A percentile compares a stretch with the other conserved stretches of the same genome.
These are phyloP conservation scores for Polygonum maritimum DNA, from an alignment of 148 eudicot genomes.

Conservation along the genomic window DNA sequence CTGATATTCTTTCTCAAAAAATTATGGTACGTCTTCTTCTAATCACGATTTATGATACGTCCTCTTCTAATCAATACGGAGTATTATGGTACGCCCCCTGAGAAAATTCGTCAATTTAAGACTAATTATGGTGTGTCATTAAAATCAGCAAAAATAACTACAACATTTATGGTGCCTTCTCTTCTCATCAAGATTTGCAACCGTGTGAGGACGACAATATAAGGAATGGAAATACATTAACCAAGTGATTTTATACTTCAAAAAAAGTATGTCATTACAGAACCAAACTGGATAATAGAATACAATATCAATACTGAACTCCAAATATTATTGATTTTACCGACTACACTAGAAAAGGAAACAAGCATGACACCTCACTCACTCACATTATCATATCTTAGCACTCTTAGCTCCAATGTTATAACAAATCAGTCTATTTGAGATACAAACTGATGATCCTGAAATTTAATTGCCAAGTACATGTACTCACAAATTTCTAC, in stretches of 20 bases:
- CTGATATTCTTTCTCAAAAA: neutral
- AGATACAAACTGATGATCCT: neutral
- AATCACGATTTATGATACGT: too few species aligned
- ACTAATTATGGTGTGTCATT: too few species aligned
- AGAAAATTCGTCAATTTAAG: too few species aligned
- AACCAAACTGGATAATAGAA: neutral
- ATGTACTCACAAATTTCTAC: neutral
- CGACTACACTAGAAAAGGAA: neutral
- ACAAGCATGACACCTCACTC: neutral
- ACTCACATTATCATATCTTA: neutral
- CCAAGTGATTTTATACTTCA: neutral
- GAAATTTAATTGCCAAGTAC: neutral
- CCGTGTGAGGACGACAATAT: too few species aligned
- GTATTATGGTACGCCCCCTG: too few species aligned
- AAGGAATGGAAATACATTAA: slow-evolving; percentile 11
- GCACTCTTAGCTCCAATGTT: neutral
- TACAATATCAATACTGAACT: neutral
- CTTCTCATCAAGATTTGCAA: too few species aligned
- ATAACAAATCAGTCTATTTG: neutral
- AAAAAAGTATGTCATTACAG: neutral
- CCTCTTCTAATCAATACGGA: too few species aligned
- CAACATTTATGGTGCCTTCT: too few species aligned
- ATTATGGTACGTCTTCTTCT: too few species aligned
- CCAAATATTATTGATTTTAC: neutral
- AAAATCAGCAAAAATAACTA: too few species aligned